A percentile compares a stretch with the other conserved stretches of the same genome.
phyloP scores from a whole-genome alignment of 306 rosid genomes.

The Prunus mongolica region DNA sequence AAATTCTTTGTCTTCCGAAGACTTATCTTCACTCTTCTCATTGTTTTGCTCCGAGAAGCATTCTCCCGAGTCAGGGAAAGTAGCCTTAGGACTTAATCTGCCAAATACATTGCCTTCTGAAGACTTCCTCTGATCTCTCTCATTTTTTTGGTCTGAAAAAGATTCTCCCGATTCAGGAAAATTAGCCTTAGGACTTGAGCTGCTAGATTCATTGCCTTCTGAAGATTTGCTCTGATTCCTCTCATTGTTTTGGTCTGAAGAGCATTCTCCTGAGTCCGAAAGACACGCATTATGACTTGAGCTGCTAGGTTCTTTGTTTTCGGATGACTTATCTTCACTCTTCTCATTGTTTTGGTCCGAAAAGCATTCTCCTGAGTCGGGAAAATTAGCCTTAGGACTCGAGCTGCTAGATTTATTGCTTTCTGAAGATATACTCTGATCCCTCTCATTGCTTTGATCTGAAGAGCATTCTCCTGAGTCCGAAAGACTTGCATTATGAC shows the following conservation, averaged over 20 bases:
- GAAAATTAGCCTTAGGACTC: neutral
- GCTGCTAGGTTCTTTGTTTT: neutral
- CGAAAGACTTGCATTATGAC: constrained; percentile 31
- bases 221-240: neutral
- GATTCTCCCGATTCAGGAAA: constrained; percentile 37
- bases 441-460: constrained; percentile 29
- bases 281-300: neutral
- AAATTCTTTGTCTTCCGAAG: neutral
- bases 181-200: constrained; percentile 30
- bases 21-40: neutral
- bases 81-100: constrained; percentile 8
- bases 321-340: neutral
- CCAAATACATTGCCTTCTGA: neutral
- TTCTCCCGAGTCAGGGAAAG: neutral
- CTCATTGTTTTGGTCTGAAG: constrained; percentile 2
- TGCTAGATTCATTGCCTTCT: constrained; percentile 5
- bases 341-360: neutral
- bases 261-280: neutral
- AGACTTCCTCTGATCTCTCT: constrained; percentile 15
- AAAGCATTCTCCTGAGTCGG: neutral
- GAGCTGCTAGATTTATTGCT: neutral
- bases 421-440: constrained; percentile 8
- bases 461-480: constrained; percentile 34
- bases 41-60: neutral
- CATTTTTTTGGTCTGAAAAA: constrained; percentile 27